These are phyloP conservation scores for Vitis riparia DNA, from an alignment of 164 flowering plant species.

Conservation along the genomic window DNA sequence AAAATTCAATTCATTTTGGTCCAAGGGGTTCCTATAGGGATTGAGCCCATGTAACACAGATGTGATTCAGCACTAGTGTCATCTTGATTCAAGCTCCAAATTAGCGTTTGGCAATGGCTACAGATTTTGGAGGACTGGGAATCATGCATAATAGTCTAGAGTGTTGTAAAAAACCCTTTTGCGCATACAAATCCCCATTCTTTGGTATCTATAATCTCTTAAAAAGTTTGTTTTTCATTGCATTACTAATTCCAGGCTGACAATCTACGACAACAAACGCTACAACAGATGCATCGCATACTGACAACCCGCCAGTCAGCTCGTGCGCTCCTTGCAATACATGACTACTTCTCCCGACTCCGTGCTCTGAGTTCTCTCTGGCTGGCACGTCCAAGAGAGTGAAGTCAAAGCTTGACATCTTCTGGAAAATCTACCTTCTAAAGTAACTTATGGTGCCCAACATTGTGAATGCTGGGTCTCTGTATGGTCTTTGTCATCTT, in stretches of 20 bases:
- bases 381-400: conserved; percentile 49
- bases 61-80: no score
- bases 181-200: not conserved
- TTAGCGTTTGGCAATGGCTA: no score
- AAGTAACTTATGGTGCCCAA: no score
- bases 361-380: conserved; percentile 49
- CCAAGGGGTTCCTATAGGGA: no score
- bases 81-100: no score
- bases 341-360: conserved; percentile 41
- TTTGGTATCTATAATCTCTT: not conserved
- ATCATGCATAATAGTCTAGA: no score
- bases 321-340: conserved; percentile 44
- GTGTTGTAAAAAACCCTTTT: no score
- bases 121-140: no score
- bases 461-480: not conserved
- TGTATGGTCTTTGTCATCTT: not conserved
- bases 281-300: conserved; percentile 45
- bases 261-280: conserved; percentile 43
- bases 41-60: no score
- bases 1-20: no score
- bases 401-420: not conserved
- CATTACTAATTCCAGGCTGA: conserved; percentile 32
- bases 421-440: no score
- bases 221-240: not conserved
- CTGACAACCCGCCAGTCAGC: conserved; percentile 46